A percentile compares a stretch with the other conserved stretches of the same genome.
Evolutionary conservation across 208 protist species (phyloP).

Genomic region (Wallacemonas rigidus): DNA sequence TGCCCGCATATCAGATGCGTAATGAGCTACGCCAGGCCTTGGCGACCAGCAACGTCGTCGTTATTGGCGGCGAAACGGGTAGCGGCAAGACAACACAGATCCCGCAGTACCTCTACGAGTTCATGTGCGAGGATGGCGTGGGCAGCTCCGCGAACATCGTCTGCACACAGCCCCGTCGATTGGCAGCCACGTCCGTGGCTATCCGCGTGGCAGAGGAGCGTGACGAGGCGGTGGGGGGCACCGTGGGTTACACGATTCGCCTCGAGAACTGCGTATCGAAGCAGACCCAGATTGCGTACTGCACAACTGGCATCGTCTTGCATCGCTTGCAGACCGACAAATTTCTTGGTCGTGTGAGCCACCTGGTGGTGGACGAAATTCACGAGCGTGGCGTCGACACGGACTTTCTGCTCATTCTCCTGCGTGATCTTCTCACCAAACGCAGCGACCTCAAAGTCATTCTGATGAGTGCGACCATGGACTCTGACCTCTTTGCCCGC

Average conservation of each 20-base stretch:
- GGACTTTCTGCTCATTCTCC: conserved; percentile 94
- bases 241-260: conserved; percentile 93
- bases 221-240: conserved; percentile 85
- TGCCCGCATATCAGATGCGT: conserved; percentile 77
- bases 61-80: conserved; percentile 97
- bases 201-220: conserved; percentile 93
- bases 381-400: conserved; percentile 97
- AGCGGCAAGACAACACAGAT: conserved; percentile 98
- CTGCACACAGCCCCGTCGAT: conserved; percentile 93
- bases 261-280: conserved; percentile 90
- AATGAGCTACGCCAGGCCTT: conserved; percentile 67
- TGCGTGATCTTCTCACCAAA: conserved; percentile 83
- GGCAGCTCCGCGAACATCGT: conserved; percentile 91
- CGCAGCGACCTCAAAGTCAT: conserved; percentile 88
- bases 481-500: conserved; percentile 91
- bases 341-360: conserved; percentile 85
- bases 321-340: conserved; percentile 89
- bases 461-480: conserved; percentile 96
- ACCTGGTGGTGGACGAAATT: conserved; percentile 96
- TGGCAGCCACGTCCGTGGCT: conserved; percentile 94
- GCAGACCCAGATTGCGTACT: conserved; percentile 90
- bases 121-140: conserved; percentile 83
- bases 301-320: conserved; percentile 94
- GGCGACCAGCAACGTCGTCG: conserved; percentile 83
- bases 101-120: conserved; percentile 96